A percentile compares a stretch with the other conserved stretches of the same genome.
phyloP scores from a whole-genome alignment of 805 yeast species.

The Helenozyma rhizophorensis region DNA sequence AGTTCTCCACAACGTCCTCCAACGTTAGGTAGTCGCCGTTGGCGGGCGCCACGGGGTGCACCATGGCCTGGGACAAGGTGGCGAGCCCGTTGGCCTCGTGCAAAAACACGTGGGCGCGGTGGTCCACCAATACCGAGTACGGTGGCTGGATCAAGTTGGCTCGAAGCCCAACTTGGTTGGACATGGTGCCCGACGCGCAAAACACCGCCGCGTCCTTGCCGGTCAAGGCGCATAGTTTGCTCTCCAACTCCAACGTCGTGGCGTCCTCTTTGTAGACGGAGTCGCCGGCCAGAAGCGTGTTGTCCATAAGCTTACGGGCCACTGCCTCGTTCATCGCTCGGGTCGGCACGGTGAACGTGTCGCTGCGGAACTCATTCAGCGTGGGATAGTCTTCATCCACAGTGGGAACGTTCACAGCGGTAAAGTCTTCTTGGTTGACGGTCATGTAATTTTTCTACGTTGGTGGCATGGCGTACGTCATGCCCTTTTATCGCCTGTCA shows the following conservation, averaged over 20 bases:
- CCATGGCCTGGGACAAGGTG: slow-evolving; percentile 87
- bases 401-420: slow-evolving; percentile 38
- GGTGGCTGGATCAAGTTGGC: slow-evolving; percentile 79
- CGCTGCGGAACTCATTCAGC: slow-evolving; percentile 49
- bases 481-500: too few species aligned
- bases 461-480: too few species aligned
- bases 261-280: slow-evolving; percentile 84
- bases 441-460: too few species aligned
- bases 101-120: slow-evolving; percentile 76
- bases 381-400: slow-evolving; percentile 21
- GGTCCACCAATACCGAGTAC: slow-evolving; percentile 78
- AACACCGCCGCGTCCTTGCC: slow-evolving; percentile 80
- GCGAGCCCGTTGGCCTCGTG: slow-evolving; percentile 93
- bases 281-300: slow-evolving; percentile 54
- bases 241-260: slow-evolving; percentile 62
- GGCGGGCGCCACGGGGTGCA: slow-evolving; percentile 70
- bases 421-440: slow-evolving; percentile 6
- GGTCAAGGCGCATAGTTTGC: slow-evolving; percentile 58
- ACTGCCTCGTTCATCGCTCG: slow-evolving; percentile 61
- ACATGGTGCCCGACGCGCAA: slow-evolving; percentile 86
- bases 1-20: slow-evolving; percentile 66
- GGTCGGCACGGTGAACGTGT: slow-evolving; percentile 89
- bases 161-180: slow-evolving; percentile 83
- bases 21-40: slow-evolving; percentile 75
- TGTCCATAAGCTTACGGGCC: slow-evolving; percentile 33